A percentile compares a stretch with the other conserved stretches of the same genome.
Evolutionary conservation across 2,329 filamentous ascomycete species (phyloP).

Genomic region (Chalara sp.): DNA sequence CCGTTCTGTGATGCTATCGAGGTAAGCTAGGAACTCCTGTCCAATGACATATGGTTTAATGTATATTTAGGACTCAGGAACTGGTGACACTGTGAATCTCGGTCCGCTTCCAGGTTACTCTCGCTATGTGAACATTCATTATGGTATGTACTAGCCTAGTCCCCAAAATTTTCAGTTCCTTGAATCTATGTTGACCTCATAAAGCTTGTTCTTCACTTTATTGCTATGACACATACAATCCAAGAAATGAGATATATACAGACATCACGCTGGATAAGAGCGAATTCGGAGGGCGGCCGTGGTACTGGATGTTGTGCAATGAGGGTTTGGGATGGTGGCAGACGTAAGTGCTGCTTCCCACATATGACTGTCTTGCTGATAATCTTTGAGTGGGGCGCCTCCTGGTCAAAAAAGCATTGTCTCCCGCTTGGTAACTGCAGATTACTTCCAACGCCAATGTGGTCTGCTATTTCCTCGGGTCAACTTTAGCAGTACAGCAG

Average conservation of each 20-base stretch:
- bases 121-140: no score
- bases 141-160: no score
- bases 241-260: constrained; percentile 38
- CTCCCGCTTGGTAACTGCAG: neutral
- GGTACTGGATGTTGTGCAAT: constrained; percentile 48
- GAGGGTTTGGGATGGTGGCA: constrained; percentile 22
- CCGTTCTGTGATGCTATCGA: constrained; percentile 25
- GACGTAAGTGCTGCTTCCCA: constrained; percentile 35
- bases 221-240: constrained; percentile 45
- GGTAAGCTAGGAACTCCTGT: constrained; percentile 19
- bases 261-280: constrained; percentile 39
- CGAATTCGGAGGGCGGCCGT: constrained; percentile 37
- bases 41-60: constrained; percentile 22
- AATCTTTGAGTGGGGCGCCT: constrained; percentile 39
- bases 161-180: no score
- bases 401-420: constrained; percentile 30
- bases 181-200: no score
- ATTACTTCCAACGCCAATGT: constrained; percentile 4
- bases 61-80: constrained; percentile 36
- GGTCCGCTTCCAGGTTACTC: constrained; percentile 5
- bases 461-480: constrained; percentile 1
- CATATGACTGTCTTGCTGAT: constrained; percentile 45
- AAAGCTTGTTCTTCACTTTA: neutral
- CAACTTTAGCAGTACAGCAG: constrained; percentile 32
- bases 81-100: constrained; percentile 22